These are phyloP conservation scores for Botrytis hyacinthi DNA, from an alignment of 2,329 filamentous ascomycete genomes.

Conservation along the genomic window DNA sequence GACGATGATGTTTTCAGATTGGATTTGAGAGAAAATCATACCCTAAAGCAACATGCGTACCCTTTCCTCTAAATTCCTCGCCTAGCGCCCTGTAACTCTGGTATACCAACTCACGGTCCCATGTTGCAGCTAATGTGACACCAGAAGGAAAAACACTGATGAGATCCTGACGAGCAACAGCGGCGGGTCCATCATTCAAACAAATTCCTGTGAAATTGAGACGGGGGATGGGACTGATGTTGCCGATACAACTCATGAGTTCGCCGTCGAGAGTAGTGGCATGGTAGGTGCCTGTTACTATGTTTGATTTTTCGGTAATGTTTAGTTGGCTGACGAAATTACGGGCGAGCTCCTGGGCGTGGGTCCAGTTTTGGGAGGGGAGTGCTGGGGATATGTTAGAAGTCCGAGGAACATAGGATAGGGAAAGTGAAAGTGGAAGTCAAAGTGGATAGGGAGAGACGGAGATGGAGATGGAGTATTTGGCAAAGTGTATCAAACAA, in stretches of 20 bases:
- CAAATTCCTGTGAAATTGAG: constrained; percentile 27
- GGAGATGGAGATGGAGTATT: background rate
- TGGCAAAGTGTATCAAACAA: no score
- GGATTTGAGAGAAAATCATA: constrained; percentile 3
- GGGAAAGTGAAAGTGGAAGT: background rate
- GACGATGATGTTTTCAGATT: background rate
- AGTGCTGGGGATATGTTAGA: background rate
- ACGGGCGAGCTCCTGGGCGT: background rate
- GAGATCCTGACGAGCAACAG: constrained; percentile 41
- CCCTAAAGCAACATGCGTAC: constrained; percentile 71
- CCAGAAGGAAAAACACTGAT: constrained; percentile 65
- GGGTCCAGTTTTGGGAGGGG: background rate
- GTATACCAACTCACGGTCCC: constrained; percentile 71
- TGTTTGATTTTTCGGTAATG: background rate
- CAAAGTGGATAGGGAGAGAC: background rate
- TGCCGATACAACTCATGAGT: constrained; percentile 24
- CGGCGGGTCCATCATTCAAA: constrained; percentile 26
- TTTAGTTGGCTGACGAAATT: background rate
- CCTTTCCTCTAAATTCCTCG: constrained; percentile 71
- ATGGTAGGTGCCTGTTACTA: background rate
- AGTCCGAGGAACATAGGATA: background rate
- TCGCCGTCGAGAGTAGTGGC: background rate
- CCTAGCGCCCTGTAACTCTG: constrained; percentile 71
- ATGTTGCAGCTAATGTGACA: constrained; percentile 69
- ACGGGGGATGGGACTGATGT: constrained; percentile 25